phyloP scores from a whole-genome alignment of 2,329 filamentous ascomycete species.

The Exophiala aquamarina region DNA sequence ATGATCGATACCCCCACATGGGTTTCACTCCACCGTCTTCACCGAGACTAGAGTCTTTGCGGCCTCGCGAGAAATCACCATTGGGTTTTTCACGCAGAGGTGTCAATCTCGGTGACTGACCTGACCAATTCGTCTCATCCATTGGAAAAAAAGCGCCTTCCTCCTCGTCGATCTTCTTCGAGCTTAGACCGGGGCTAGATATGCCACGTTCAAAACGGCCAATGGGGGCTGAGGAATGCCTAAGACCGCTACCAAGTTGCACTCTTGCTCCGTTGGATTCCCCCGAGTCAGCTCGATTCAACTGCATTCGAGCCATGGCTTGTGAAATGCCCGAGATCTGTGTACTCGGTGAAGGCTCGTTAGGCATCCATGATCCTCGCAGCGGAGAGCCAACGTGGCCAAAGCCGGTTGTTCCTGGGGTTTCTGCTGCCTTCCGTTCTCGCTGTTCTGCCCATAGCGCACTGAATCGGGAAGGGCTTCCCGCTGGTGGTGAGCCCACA shows the following conservation, averaged over 20 bases:
- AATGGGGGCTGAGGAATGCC: constrained; percentile 29
- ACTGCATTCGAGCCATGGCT: constrained; percentile 34
- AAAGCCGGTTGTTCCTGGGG: constrained; percentile 46
- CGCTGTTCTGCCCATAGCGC: constrained; percentile 57
- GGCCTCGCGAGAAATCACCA: constrained; percentile 10
- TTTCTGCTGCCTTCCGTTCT: constrained; percentile 52
- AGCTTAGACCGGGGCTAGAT: constrained; percentile 46
- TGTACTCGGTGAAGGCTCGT: constrained; percentile 17
- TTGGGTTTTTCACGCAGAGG: constrained; percentile 22
- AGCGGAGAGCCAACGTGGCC: constrained; percentile 67
- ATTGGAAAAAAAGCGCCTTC: constrained; percentile 50
- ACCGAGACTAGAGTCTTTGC: constrained; percentile 8
- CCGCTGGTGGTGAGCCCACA: constrained; percentile 55
- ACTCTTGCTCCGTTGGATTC: constrained; percentile 23
- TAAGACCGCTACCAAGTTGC: constrained; percentile 38
- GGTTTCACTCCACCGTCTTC: constrained; percentile 15
- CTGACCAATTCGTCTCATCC: constrained; percentile 39
- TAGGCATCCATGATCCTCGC: constrained; percentile 54
- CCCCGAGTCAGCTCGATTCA: constrained; percentile 41
- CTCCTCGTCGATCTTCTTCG: constrained; percentile 49
- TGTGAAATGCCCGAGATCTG: constrained; percentile 29
- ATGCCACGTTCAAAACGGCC: constrained; percentile 45
- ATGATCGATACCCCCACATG: constrained; percentile 21
- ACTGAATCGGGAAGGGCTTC: constrained; percentile 62
- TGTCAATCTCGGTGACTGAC: constrained; percentile 20